Conservation (phyloP, 129 eudicot genomes). For the Saposhnikovia divaricata region DNA sequence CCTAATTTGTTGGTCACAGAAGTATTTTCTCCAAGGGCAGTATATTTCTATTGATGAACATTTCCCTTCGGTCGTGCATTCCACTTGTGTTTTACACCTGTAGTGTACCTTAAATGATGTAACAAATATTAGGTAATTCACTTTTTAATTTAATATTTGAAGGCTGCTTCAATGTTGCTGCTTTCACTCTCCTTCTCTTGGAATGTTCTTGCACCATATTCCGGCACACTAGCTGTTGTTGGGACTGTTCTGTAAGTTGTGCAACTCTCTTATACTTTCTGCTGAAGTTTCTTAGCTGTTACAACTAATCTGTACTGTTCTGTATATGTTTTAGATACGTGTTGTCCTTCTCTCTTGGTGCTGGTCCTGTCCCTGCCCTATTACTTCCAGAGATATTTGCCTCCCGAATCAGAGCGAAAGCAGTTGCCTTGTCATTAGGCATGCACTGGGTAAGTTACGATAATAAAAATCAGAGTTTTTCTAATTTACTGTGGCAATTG, state of each 20-base stretch:
- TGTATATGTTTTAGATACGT: constrained; percentile 52
- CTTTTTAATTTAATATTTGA: constrained; percentile 4
- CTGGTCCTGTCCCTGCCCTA: constrained; percentile 98
- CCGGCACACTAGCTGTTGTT: constrained; percentile 80
- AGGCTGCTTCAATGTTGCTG: constrained; percentile 98
- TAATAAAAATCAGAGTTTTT: not conserved
- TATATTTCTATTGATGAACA: not conserved
- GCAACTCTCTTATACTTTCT: not conserved
- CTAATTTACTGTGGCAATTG: not conserved
- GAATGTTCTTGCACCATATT: constrained; percentile 71
- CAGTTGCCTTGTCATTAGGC: constrained; percentile 88
- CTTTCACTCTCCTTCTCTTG: constrained; percentile 76
- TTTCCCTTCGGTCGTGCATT: not conserved
- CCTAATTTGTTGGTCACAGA: not conserved
- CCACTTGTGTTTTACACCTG: not conserved
- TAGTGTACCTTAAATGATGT: not conserved
- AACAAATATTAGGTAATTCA: not conserved
- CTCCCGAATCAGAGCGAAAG: constrained; percentile 95
- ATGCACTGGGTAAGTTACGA: constrained; percentile 90
- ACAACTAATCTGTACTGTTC: not conserved
- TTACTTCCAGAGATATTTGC: constrained; percentile 92
- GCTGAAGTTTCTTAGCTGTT: not conserved
- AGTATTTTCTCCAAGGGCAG: not conserved
- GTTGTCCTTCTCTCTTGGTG: constrained; percentile 89
- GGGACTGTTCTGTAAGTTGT: constrained; percentile 89